Base-by-base conservation (phyloP, 169 alveolate species). In the Eimeria sp. region DNA sequence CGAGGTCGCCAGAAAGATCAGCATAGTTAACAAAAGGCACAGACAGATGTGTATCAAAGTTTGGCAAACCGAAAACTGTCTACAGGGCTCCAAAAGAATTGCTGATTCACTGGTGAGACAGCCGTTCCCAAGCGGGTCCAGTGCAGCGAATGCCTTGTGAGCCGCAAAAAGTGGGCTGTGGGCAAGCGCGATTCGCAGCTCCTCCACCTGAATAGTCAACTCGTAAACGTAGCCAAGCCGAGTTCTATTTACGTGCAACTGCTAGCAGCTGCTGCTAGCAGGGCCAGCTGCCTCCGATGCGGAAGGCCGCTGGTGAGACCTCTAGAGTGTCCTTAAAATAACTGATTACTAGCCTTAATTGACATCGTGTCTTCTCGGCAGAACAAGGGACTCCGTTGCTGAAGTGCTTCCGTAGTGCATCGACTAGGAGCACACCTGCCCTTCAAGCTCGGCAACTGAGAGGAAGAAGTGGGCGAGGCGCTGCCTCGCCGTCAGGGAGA, bases 401-500 rank as follows among this genome's bases (percentile, higher is more conserved):
- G 49, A 78, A 30, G 46, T 78, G 27, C 66, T 46, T 78, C 33
- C 49, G 16, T 52, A 33, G 88, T 78, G 88, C 88, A 49, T 27
- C 66, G 88, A 78, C 49, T 49, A 2, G 40, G 68, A 78, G 88
- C 88, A 78, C 83, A 87, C 94, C 94, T 87, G 83, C 66, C 83
- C 94, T 66, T 87, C 94, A 66, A 62, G 83, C 30, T 87, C 94
- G 1, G 94, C 94, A 62, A 66, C 94, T 33, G 94, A 62, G 68
- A 66, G 56, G 49, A 87, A 87, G 83, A 87, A 87, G 83, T 87
- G 83, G 66, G 94, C 94, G 83, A 87, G 94, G 94, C 82, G 94
- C 83, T 62, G 80, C 83, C 94, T 87, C 83, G 94, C 94, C 30
- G 66, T n/a, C 64, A 87, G 49, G 11, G 94, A 87, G 30, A 87